These are phyloP conservation scores for Carex sylvatica DNA, from an alignment of 202 grass and related monocot genomes.

Conservation along the genomic window DNA sequence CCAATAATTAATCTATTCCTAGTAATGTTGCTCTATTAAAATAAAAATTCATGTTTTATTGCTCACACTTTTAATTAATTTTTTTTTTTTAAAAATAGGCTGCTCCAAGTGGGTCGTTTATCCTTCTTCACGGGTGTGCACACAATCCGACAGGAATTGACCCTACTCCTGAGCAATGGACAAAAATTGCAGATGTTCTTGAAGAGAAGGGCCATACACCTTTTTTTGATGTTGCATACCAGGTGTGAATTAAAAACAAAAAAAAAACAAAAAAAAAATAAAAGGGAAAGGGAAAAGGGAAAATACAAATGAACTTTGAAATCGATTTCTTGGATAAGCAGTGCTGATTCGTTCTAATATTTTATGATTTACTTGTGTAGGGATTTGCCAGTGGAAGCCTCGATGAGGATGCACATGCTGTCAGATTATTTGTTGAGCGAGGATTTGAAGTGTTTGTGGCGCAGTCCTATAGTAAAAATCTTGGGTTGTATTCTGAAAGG, in stretches of 20 bases:
- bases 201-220: constrained; percentile 81
- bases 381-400: constrained; percentile 98
- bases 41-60: constrained; percentile 2
- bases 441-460: constrained; percentile 90
- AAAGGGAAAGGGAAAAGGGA: background rate
- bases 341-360: constrained; percentile 13
- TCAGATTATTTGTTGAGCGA: constrained; percentile 85
- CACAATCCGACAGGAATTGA: constrained; percentile 96
- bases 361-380: constrained; percentile 40
- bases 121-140: constrained; percentile 83
- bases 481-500: constrained; percentile 93
- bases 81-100: constrained; percentile 42
- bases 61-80: constrained; percentile 5
- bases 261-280: too few species aligned
- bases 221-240: constrained; percentile 99
- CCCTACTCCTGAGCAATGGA: constrained; percentile 78
- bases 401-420: constrained; percentile 84
- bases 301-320: background rate
- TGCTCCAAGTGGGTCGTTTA: constrained; percentile 90
- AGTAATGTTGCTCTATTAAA: background rate
- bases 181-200: constrained; percentile 77
- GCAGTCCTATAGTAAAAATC: constrained; percentile 95
- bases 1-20: background rate
- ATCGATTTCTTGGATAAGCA: constrained; percentile 3
- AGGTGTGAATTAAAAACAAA: constrained; percentile 33